Percentiles rank a stretch among this genome's conserved stretches.
Evolutionary conservation across 352 stramenopile genomes (phyloP).

Genomic region (Phytophthora meadii): DNA sequence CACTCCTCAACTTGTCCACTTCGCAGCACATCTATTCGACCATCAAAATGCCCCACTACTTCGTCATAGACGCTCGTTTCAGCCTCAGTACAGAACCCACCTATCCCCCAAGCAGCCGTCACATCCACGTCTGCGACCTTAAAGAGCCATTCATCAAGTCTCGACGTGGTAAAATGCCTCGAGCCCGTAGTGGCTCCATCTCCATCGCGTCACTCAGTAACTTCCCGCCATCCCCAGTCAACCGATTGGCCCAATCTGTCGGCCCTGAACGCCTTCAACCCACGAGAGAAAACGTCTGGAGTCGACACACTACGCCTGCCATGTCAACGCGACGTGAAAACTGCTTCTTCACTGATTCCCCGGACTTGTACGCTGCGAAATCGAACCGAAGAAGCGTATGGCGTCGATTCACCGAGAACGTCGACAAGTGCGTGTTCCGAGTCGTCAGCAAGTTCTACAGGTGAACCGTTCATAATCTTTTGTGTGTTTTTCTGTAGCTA

Average conservation of each 20-base stretch:
- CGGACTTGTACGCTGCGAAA: slow-evolving; percentile 18
- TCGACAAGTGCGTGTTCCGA: slow-evolving; percentile 38
- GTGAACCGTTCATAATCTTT: slow-evolving; percentile 3
- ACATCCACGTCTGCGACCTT: slow-evolving; percentile 1
- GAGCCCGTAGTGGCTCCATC: slow-evolving; percentile 36
- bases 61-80: slow-evolving; percentile 36
- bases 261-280: slow-evolving; percentile 15
- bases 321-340: slow-evolving; percentile 24
- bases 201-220: slow-evolving; percentile 22
- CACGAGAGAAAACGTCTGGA: slow-evolving; percentile 10
- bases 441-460: slow-evolving; percentile 44
- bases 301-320: slow-evolving; percentile 24
- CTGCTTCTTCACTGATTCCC: slow-evolving; percentile 15
- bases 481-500: not conserved
- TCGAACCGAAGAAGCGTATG: slow-evolving; percentile 35
- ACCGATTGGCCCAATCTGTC: slow-evolving; percentile 35
- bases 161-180: slow-evolving; percentile 9
- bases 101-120: not conserved
- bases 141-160: slow-evolving; percentile 8
- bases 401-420: slow-evolving; percentile 32
- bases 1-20: slow-evolving; percentile 20
- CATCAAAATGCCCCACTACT: slow-evolving; percentile 33
- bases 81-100: slow-evolving; percentile 25
- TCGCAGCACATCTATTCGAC: not conserved
- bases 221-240: slow-evolving; percentile 21